Base-by-base conservation (phyloP, 2,329 filamentous ascomycete genomes). In the Aureobasidium pullulans region DNA sequence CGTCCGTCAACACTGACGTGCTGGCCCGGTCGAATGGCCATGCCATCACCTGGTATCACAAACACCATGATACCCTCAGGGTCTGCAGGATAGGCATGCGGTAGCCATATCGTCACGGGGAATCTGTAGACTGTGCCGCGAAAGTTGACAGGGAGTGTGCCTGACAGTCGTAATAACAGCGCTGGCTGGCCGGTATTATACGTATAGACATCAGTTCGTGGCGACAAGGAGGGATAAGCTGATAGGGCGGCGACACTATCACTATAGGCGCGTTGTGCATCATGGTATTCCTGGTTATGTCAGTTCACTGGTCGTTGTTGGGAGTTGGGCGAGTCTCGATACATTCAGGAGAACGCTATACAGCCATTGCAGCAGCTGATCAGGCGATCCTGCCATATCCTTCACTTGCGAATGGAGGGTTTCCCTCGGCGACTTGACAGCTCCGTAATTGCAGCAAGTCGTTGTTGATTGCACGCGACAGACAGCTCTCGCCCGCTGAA, bases 201-300 rank as follows among this genome's bases (percentile, higher is more conserved):
- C 59, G 93, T 97, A 75, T 97, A 95, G 54, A 97, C 92, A 73
- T 97, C 92, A 62, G 94, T 99, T 66, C 89, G 84, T 29, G 92
- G 90, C 8, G 87, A 83, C 23, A 99, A 80, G 2, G 89, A 88
- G 7, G 90, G 84, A 70, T 91, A 90, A 66, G 88, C 83, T 34
- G 88, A 83, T 57, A 99, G 84, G 31, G 86, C 84, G 70, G 90
- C 87, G 63, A 89, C 92, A 66, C 95, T 86, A 75, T 97, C 92
- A 71, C 88, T 88, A 76, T 97, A 97, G 57, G 92, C 90, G 62
- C 91, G 87, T 70, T 93, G 95, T 61, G 95, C 87, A 76, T 97
- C 90, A 72, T 86, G 85, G 72, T 99, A 97, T 82, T 96, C 90
- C 89, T 97, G 73, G 50, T 69, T 64, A 72, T 68, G 64, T 70